Evolutionary conservation across 1,139 yeast species (phyloP).

Genomic region (Suhomyces maxii): DNA sequence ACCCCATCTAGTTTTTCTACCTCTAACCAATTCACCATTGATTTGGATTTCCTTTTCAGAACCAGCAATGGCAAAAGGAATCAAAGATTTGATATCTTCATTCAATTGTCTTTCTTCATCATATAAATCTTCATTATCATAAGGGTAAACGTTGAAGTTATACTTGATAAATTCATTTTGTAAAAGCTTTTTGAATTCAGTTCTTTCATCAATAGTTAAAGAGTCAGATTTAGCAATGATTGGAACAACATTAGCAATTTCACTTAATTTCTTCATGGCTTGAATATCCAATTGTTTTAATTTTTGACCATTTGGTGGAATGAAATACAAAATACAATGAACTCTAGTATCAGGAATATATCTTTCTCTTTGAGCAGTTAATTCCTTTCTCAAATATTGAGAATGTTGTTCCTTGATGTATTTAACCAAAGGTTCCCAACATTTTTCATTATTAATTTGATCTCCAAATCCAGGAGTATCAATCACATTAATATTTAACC

Average conservation of each 20-base stretch:
- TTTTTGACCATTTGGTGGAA: constrained; percentile 84
- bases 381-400: constrained; percentile 87
- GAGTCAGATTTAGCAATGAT: constrained; percentile 93
- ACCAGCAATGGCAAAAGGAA: constrained; percentile 95
- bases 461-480: constrained; percentile 99
- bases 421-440: constrained; percentile 96
- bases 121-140: constrained; percentile 69
- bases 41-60: constrained; percentile 76
- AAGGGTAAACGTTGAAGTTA: constrained; percentile 82
- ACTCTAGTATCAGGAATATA: constrained; percentile 87
- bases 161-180: constrained; percentile 78
- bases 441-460: constrained; percentile 91
- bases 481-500: constrained; percentile 79
- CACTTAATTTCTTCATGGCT: constrained; percentile 81
- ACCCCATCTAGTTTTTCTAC: constrained; percentile 95
- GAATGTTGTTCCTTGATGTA: constrained; percentile 97
- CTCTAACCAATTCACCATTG: constrained; percentile 79
- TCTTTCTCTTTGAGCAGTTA: constrained; percentile 92
- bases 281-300: constrained; percentile 79
- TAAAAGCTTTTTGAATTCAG: constrained; percentile 67
- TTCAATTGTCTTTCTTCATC: constrained; percentile 82
- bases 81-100: constrained; percentile 70
- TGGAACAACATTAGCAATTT: constrained; percentile 92
- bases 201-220: constrained; percentile 81
- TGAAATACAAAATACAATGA: constrained; percentile 88